phyloP scores from a whole-genome alignment of 73 alveolate genomes.

The Paramecium octaurelia region DNA sequence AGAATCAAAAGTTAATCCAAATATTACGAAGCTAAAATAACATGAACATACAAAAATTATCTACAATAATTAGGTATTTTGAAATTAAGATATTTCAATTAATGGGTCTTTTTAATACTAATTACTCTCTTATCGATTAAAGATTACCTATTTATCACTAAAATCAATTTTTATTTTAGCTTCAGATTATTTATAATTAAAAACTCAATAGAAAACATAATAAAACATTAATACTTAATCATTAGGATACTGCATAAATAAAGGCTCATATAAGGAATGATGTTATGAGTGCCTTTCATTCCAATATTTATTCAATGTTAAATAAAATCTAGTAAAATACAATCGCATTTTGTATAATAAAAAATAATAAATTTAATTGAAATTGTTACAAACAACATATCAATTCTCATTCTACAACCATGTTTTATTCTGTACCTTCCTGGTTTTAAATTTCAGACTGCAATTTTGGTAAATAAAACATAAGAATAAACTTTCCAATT shows the following conservation, averaged over 20 bases:
- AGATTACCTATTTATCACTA: not conserved
- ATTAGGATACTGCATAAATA: not conserved
- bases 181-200: not conserved
- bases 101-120: not conserved
- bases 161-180: not conserved
- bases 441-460: not conserved
- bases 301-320: not conserved
- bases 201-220: not conserved
- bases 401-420: not conserved
- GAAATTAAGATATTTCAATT: not conserved
- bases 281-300: not conserved
- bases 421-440: not conserved
- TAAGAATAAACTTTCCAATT: slow-evolving; percentile 19
- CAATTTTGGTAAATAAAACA: not conserved
- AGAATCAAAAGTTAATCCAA: not conserved
- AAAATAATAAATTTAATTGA: not conserved
- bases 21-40: not conserved
- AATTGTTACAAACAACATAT: not conserved
- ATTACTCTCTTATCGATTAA: not conserved
- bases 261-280: not conserved
- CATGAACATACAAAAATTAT: not conserved
- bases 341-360: not conserved
- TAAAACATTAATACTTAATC: not conserved
- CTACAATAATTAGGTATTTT: not conserved
- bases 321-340: not conserved